Evolutionary conservation across 371 early-diverging fungal species (phyloP), one percentile per base, ranked within the genome.

Genomic region (Mucor plumbeus): DNA sequence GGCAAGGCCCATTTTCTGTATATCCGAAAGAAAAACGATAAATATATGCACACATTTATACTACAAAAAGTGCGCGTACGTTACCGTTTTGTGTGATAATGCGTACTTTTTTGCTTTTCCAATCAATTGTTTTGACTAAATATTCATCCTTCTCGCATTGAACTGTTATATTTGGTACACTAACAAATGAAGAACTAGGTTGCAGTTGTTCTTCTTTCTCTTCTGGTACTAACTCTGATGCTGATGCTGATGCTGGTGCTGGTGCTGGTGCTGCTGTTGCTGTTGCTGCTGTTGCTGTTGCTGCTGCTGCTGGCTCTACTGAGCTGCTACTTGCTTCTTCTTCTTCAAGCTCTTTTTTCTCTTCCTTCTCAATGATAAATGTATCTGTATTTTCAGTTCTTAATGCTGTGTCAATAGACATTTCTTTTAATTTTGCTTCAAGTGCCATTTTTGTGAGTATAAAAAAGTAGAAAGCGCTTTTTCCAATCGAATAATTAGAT

Each of bases 1-100:
- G 97, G 73, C 97, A 97, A 0, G 97, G 97, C 0, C 97, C 96
- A 76, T 97, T 95, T 64, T 89, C 88, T 87, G 73, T 26, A 34
- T 41, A 26, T 1, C 26, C 26, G 3, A 26, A 26, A 26, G 3
- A 26, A 26, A 1, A 26, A 3, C 50, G 8, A 3, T 17, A 5
- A 14, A 10, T 41, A 5, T 14, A 26, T 44, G 17, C 5, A 19
- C 1, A 57, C 0, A 14, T 10, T 17, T 13, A 8, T 21, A 4
- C 33, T n/a, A 4, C 26, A 13, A 14, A 1, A 21, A 26, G 26
- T 31, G 31, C 53, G 53, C 31, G 31, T 14, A 17, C 47, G 63
- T 57, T 87, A 87, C 89, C 88, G 79, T 94, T 94, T 80, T 94
- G 95, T 15, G 94, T 94, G 50, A 93, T 89, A 58, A 94, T 91